These are phyloP conservation scores for Candida bentonensis DNA, from an alignment of 805 yeast genomes.

Conservation along the genomic window DNA sequence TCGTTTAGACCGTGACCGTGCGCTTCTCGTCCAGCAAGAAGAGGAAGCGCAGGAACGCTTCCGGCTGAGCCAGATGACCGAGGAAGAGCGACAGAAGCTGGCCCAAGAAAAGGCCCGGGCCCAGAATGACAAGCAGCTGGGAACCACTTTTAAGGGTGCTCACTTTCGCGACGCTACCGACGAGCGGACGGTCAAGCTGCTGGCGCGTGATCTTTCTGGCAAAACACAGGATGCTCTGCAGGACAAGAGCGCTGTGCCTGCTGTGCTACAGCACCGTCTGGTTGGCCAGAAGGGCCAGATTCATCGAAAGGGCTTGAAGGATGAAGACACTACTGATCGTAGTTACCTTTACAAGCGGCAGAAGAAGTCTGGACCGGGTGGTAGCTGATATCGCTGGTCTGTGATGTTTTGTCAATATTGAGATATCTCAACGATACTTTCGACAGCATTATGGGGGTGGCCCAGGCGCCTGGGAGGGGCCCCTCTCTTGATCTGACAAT, in stretches of 20 bases:
- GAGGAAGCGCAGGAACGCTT: conserved; percentile 22
- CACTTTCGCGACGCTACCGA: conserved; percentile 19
- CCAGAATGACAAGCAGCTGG: conserved; percentile 1
- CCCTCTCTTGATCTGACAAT: too few species aligned
- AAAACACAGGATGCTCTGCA: conserved; percentile 19
- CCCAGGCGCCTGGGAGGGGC: too few species aligned
- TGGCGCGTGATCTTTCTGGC: conserved; percentile 20
- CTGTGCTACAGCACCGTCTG: conserved; percentile 16
- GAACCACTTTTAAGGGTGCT: conserved; percentile 7
- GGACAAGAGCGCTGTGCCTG: conserved; percentile 17
- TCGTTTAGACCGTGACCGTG: conserved; percentile 27
- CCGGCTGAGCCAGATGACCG: conserved; percentile 18
- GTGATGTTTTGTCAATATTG: too few species aligned
- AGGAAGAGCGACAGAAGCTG: conserved; percentile 12
- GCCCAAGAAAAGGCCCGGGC: conserved; percentile 4
- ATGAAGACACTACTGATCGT: conserved; percentile 23
- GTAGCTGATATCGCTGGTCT: too few species aligned
- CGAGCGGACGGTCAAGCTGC: conserved; percentile 20
- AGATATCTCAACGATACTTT: too few species aligned
- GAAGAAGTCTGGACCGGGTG: too few species aligned
- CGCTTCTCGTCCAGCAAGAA: conserved; percentile 20
- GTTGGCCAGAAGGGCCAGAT: conserved; percentile 20
- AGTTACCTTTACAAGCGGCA: too few species aligned
- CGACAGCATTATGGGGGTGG: too few species aligned
- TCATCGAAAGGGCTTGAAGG: conserved; percentile 16